A percentile compares a stretch with the other conserved stretches of the same genome.
Evolutionary conservation across 768 basidiomycete genomes (phyloP).

Genomic region (Tubosaeta sp.): DNA sequence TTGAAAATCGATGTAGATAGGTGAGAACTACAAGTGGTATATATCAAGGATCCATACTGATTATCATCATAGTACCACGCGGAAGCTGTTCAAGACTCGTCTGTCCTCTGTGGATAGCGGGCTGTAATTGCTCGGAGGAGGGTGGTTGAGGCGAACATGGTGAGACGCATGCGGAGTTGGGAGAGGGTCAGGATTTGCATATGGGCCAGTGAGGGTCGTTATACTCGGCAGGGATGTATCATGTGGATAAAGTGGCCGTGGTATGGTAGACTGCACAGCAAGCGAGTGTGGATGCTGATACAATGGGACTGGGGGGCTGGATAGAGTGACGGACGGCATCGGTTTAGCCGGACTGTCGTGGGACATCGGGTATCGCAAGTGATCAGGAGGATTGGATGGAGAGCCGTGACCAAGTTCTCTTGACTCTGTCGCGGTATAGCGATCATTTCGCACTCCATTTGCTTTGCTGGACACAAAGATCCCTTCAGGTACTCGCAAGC

Average conservation of each 20-base stretch:
- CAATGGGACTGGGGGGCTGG: slow-evolving; percentile 10
- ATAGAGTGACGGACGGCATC: slow-evolving; percentile 12
- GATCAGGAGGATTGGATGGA: slow-evolving; percentile 7
- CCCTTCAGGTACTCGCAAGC: slow-evolving; percentile 61
- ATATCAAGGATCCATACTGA: neutral
- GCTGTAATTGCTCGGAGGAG: slow-evolving; percentile 31
- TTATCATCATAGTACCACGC: slow-evolving; percentile 42
- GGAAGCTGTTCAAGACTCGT: slow-evolving; percentile 53
- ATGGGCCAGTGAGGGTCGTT: slow-evolving; percentile 11
- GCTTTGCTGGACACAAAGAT: slow-evolving; percentile 72
- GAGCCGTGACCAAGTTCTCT: slow-evolving; percentile 11
- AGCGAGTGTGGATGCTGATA: slow-evolving; percentile 8
- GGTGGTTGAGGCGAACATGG: slow-evolving; percentile 20
- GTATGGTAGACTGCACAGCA: neutral
- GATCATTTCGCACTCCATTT: slow-evolving; percentile 29
- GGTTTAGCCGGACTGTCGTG: slow-evolving; percentile 13
- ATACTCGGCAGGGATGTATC: slow-evolving; percentile 23
- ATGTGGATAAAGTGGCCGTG: slow-evolving; percentile 1
- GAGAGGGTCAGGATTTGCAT: slow-evolving; percentile 1
- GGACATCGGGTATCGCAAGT: slow-evolving; percentile 7
- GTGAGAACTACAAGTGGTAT: neutral
- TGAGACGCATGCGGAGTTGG: slow-evolving; percentile 2
- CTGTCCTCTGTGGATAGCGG: slow-evolving; percentile 53
- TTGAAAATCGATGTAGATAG: neutral
- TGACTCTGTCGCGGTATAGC: slow-evolving; percentile 14